A percentile compares a stretch with the other conserved stretches of the same genome.
Conservation (phyloP, 768 basidiomycete species). For the Collybiopsis luxurians region DNA sequence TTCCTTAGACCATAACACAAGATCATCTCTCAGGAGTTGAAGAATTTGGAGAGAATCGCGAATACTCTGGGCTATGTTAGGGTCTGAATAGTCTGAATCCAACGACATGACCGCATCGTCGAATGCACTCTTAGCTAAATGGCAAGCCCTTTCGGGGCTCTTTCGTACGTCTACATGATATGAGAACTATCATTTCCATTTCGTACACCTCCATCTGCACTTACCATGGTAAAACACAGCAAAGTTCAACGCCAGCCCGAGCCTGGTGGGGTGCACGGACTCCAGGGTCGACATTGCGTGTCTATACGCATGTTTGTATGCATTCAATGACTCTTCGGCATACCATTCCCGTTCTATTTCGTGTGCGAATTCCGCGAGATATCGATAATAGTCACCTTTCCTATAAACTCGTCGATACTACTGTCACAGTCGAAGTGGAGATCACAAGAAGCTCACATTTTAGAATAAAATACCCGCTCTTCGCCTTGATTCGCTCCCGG, state of each 20-base stretch:
- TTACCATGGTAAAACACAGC: slow-evolving; percentile 84
- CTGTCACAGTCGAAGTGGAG: too few species aligned
- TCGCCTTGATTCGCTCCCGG: slow-evolving; percentile 66
- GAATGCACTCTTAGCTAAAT: slow-evolving; percentile 88
- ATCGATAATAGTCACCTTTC: slow-evolving; percentile 91
- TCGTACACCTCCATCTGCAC: slow-evolving; percentile 6
- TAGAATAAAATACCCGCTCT: slow-evolving; percentile 86
- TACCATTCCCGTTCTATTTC: slow-evolving; percentile 65
- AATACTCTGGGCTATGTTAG: slow-evolving; percentile 34
- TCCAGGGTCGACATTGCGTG: slow-evolving; percentile 75
- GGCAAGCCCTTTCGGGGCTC: slow-evolving; percentile 84
- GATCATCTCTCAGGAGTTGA: slow-evolving; percentile 80
- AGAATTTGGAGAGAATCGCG: slow-evolving; percentile 81
- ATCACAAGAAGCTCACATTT: slow-evolving; percentile 63
- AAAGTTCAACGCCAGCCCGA: slow-evolving; percentile 89
- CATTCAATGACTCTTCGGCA: slow-evolving; percentile 75
- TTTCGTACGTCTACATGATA: slow-evolving; percentile 78
- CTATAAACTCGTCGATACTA: slow-evolving; percentile 32
- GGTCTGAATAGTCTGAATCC: slow-evolving; percentile 33
- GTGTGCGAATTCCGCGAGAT: slow-evolving; percentile 83
- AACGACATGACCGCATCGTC: slow-evolving; percentile 83
- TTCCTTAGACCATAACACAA: slow-evolving; percentile 83
- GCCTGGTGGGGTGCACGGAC: slow-evolving; percentile 79
- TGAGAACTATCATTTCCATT: too few species aligned
- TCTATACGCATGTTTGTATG: slow-evolving; percentile 84